phyloP scores from a whole-genome alignment of 2,329 filamentous ascomycete species.

The Fusarium protoensiforme region DNA sequence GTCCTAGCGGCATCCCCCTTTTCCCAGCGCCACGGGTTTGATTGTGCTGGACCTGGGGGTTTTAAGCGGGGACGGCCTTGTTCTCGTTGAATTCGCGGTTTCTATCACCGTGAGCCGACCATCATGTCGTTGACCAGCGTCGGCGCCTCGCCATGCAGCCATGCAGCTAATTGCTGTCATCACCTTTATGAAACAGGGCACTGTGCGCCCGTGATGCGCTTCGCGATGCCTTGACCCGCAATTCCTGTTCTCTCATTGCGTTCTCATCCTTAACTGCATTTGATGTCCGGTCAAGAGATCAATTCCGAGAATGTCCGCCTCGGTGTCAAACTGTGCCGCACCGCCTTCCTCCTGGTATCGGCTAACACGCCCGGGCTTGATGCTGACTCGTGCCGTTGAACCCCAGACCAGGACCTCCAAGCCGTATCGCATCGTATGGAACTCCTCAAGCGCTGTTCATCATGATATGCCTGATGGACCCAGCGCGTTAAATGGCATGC shows the following conservation, averaged over 20 bases:
- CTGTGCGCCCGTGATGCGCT: not conserved
- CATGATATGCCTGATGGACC: not conserved
- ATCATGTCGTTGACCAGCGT: not conserved
- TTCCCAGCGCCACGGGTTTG: slow-evolving; percentile 32
- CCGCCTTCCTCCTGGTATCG: not conserved
- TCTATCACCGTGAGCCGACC: not conserved
- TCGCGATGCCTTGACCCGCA: not conserved
- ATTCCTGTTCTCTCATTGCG: not conserved
- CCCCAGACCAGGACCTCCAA: not conserved
- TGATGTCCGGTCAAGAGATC: not conserved
- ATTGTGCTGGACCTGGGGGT: slow-evolving; percentile 29
- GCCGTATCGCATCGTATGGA: slow-evolving; percentile 9
- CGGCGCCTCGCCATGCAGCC: slow-evolving; percentile 1
- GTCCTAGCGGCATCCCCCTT: slow-evolving; percentile 37
- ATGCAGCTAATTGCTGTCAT: slow-evolving; percentile 12
- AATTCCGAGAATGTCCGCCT: not conserved
- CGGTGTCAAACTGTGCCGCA: not conserved
- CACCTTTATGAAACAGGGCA: not conserved
- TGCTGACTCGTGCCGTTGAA: not conserved
- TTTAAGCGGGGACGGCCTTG: slow-evolving; percentile 26
- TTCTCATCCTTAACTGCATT: not conserved
- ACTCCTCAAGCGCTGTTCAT: not conserved
- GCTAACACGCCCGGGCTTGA: not conserved
- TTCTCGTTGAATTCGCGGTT: slow-evolving; percentile 5
- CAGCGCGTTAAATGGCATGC: slow-evolving; percentile 26